These are phyloP conservation scores for Euphorbia peplus DNA, from an alignment of 345 rosid genomes.

Conservation along the genomic window DNA sequence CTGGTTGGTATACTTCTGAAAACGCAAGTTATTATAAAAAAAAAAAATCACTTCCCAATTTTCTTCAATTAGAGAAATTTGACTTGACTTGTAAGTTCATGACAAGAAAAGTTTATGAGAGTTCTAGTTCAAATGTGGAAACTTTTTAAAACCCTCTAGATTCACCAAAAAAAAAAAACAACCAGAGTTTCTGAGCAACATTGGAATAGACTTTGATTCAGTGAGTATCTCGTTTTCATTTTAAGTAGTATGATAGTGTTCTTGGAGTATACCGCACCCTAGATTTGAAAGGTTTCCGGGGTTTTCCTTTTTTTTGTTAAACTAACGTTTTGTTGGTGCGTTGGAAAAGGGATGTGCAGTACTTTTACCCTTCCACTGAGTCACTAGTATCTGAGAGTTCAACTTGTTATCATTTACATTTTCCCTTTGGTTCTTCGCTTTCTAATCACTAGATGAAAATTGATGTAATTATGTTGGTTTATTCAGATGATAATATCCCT, in stretches of 20 bases:
- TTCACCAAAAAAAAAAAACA: no score
- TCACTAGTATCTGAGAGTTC: not conserved
- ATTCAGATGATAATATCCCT: constrained; percentile 77
- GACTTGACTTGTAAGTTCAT: no score
- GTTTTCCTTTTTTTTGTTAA: not conserved
- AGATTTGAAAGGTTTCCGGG: not conserved
- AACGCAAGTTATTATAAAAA: no score
- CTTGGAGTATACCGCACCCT: not conserved
- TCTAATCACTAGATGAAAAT: constrained; percentile 8
- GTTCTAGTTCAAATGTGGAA: no score
- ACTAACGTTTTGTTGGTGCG: not conserved
- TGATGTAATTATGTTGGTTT: constrained; percentile 15
- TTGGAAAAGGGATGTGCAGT: not conserved
- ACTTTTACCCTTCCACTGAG: not conserved
- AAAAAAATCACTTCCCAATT: no score
- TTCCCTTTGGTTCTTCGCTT: not conserved
- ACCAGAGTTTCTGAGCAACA: no score
- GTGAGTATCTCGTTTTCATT: not conserved
- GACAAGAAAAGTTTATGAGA: no score
- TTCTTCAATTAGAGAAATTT: no score
- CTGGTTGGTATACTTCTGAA: no score
- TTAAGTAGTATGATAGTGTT: not conserved
- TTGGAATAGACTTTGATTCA: no score
- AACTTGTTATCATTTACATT: not conserved
- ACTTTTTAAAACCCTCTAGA: no score